Evolutionary conservation across 2,329 filamentous ascomycete genomes (phyloP).

Genomic region (Aschersonia sp.): DNA sequence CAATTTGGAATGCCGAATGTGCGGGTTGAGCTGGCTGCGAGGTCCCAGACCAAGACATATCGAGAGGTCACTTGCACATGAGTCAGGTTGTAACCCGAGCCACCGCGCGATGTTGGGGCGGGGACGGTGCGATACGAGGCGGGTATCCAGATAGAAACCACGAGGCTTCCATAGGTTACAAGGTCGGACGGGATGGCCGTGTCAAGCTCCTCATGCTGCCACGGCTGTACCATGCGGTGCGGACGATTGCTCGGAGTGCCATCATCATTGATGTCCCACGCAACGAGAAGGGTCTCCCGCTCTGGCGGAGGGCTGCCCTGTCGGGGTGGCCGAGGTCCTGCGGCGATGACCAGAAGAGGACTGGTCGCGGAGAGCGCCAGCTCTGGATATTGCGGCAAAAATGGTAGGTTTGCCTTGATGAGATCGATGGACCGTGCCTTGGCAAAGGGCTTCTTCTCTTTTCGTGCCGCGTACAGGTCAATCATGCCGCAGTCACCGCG

Average conservation of each 20-base stretch:
- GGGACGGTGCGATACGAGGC: constrained; percentile 20
- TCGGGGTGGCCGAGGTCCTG: constrained; percentile 22
- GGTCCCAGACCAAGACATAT: constrained; percentile 25
- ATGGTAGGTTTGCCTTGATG: constrained; percentile 17
- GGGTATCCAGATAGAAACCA: constrained; percentile 26
- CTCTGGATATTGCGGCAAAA: constrained; percentile 23
- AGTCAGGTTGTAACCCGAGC: constrained; percentile 17
- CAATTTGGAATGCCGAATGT: constrained; percentile 25
- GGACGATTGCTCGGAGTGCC: constrained; percentile 14
- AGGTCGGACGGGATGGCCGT: constrained; percentile 23
- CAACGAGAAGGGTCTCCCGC: constrained; percentile 21
- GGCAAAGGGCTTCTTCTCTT: constrained; percentile 21
- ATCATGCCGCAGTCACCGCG: constrained; percentile 15
- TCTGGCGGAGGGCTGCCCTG: constrained; percentile 21
- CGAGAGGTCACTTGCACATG: constrained; percentile 17
- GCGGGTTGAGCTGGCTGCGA: constrained; percentile 19
- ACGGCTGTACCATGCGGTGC: constrained; percentile 20
- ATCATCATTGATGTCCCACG: constrained; percentile 21
- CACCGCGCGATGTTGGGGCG: constrained; percentile 10
- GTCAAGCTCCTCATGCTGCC: constrained; percentile 22
- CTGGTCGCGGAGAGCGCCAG: constrained; percentile 23
- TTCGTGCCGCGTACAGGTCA: constrained; percentile 17
- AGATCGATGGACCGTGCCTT: constrained; percentile 20
- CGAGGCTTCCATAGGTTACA: constrained; percentile 20
- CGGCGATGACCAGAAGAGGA: constrained; percentile 21